phyloP scores from a whole-genome alignment of 352 stramenopile genomes.

The Phytopythium boreale region DNA sequence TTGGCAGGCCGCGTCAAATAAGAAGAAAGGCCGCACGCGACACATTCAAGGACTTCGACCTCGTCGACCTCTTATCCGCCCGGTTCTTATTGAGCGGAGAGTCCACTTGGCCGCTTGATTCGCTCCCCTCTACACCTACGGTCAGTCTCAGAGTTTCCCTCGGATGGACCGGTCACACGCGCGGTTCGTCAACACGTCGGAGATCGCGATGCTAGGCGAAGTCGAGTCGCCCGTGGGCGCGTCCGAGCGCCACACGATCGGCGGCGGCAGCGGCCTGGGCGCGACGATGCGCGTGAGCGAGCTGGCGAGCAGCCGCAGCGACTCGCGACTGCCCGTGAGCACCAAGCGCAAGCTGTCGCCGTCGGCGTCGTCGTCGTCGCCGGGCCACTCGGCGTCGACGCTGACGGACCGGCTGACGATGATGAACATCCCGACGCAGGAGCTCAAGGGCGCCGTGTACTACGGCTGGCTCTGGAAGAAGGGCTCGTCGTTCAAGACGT shows the following conservation, averaged over 20 bases:
- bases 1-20: neutral
- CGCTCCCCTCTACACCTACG: neutral
- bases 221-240: neutral
- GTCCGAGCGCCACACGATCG: neutral
- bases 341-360: neutral
- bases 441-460: constrained; percentile 53
- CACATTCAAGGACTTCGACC: neutral
- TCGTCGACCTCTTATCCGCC: neutral
- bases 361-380: neutral
- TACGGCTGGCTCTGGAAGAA: constrained; percentile 81
- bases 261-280: neutral
- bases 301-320: neutral
- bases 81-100: neutral
- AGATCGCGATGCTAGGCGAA: neutral
- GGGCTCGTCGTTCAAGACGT: constrained; percentile 70
- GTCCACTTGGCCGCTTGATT: no score
- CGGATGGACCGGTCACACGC: neutral
- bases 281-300: neutral
- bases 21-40: neutral
- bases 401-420: constrained; percentile 56
- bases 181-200: neutral
- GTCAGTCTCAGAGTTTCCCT: neutral
- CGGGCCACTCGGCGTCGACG: constrained; percentile 12
- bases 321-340: neutral
- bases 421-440: constrained; percentile 62